phyloP scores from a whole-genome alignment of 768 basidiomycete genomes.

The Calvatia gigantea region DNA sequence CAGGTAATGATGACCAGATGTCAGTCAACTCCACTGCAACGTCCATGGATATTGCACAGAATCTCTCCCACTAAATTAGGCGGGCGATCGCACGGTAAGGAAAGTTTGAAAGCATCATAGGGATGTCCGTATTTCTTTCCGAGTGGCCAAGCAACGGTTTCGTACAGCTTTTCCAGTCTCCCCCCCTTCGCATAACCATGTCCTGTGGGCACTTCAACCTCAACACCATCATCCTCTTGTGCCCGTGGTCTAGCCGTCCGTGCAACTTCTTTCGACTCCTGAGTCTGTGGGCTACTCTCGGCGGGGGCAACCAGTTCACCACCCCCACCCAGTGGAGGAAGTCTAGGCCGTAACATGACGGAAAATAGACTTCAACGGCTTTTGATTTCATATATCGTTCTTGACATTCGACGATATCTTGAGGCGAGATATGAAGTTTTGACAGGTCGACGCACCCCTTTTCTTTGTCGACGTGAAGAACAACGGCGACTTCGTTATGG shows the following conservation, averaged over 20 bases:
- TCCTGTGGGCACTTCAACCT: constrained; percentile 34
- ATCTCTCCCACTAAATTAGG: background rate
- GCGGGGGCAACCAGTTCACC: constrained; percentile 24
- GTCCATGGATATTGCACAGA: constrained; percentile 3
- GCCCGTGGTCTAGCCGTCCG: constrained; percentile 38
- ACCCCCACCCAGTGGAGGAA: constrained; percentile 45
- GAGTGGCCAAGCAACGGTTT: constrained; percentile 90
- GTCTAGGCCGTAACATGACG: constrained; percentile 85
- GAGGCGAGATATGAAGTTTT: constrained; percentile 95
- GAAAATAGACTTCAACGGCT: constrained; percentile 89
- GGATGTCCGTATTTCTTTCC: constrained; percentile 91
- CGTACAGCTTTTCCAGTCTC: constrained; percentile 82
- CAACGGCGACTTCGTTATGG: constrained; percentile 97
- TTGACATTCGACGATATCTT: constrained; percentile 97
- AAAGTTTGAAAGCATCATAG: constrained; percentile 96
- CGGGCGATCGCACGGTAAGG: constrained; percentile 69
- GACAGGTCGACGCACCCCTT: constrained; percentile 99
- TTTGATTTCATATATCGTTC: constrained; percentile 98
- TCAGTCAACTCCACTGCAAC: constrained; percentile 48
- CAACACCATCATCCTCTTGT: constrained; percentile 34
- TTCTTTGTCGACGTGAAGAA: constrained; percentile 97
- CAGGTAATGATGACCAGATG: constrained; percentile 72
- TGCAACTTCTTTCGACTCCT: constrained; percentile 43
- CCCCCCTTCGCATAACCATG: constrained; percentile 54
- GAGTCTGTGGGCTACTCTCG: constrained; percentile 39